A percentile compares a stretch with the other conserved stretches of the same genome.
Evolutionary conservation across 2,329 filamentous ascomycete species (phyloP).

Genomic region (Fusarium paranaense): DNA sequence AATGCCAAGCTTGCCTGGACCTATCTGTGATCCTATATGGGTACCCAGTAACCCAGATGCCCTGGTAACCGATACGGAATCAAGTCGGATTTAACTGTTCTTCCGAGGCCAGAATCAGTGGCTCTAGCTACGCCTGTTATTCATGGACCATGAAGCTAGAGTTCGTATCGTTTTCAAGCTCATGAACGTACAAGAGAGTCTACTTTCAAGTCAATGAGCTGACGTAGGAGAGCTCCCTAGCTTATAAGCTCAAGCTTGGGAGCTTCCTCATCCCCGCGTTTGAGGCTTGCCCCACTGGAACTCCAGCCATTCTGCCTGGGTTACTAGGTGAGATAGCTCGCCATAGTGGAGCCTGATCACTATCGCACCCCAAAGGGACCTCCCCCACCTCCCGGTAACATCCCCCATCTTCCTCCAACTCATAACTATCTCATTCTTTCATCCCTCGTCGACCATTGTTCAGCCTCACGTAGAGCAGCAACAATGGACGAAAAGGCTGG

Average conservation of each 20-base stretch:
- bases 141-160: neutral
- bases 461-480: neutral
- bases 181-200: neutral
- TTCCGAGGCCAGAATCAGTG: neutral
- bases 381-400: conserved; percentile 3
- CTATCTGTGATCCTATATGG: neutral
- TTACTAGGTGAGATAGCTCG: conserved; percentile 6
- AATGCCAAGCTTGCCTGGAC: neutral
- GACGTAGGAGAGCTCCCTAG: neutral
- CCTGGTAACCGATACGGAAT: neutral
- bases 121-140: no score
- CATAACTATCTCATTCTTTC: neutral
- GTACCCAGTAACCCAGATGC: neutral
- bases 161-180: neutral
- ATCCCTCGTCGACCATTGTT: conserved; percentile 3
- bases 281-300: conserved; percentile 2
- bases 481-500: conserved; percentile 55
- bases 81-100: neutral
- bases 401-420: conserved; percentile 1
- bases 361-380: conserved; percentile 28
- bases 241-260: neutral
- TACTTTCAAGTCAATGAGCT: no score
- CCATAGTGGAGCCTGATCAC: conserved; percentile 38
- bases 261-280: neutral
- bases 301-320: conserved; percentile 3